These are phyloP conservation scores for Sesbania bispinosa DNA, from an alignment of 306 rosid genomes.

Conservation along the genomic window DNA sequence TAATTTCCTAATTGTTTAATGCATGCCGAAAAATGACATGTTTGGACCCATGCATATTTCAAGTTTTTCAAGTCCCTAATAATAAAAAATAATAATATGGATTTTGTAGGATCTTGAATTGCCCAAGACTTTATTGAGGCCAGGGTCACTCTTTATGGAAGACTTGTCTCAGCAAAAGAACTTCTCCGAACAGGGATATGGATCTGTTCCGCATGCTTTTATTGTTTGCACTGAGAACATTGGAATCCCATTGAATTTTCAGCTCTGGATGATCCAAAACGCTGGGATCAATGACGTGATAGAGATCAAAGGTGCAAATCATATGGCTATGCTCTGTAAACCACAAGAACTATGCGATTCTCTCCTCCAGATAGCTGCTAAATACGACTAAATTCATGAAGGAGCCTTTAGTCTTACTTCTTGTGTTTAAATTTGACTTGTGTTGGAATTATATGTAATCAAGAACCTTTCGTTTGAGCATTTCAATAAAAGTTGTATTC, in stretches of 20 bases:
- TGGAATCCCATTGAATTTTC: constrained; percentile 27
- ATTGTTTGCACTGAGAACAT: constrained; percentile 36
- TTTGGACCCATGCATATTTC: neutral
- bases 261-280: constrained; percentile 54
- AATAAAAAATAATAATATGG: neutral
- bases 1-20: neutral
- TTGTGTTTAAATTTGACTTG: neutral
- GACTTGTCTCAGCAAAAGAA: constrained; percentile 35
- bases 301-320: constrained; percentile 55
- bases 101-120: constrained; percentile 54
- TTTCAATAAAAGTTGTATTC: too few species aligned
- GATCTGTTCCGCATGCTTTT: constrained; percentile 37
- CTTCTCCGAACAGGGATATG: constrained; percentile 41
- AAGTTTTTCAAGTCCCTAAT: neutral
- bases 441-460: too few species aligned
- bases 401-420: neutral
- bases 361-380: constrained; percentile 45
- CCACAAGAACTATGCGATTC: constrained; percentile 37
- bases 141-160: constrained; percentile 41
- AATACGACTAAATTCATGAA: neutral
- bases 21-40: neutral
- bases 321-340: constrained; percentile 45
- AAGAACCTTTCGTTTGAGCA: too few species aligned
- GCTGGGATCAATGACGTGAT: constrained; percentile 30
- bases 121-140: constrained; percentile 36